Percentiles rank a stretch among this genome's conserved stretches.
Evolutionary conservation across 768 basidiomycete species (phyloP).

Genomic region (Asterophora lycoperdoides): DNA sequence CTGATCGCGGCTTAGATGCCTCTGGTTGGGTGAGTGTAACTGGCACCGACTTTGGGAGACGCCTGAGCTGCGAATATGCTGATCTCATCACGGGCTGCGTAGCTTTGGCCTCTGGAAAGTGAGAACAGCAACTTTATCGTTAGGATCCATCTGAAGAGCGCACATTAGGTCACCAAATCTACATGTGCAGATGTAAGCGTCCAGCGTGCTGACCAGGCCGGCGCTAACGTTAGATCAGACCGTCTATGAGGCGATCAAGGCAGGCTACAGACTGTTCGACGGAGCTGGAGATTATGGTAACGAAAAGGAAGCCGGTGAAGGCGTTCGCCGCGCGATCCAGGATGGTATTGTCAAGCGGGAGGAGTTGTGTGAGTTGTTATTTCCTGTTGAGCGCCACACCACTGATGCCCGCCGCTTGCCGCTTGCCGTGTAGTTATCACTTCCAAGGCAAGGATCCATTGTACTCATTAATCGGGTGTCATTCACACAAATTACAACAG

Average conservation of each 20-base stretch:
- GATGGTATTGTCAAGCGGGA: slow-evolving; percentile 85
- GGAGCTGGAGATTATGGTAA: slow-evolving; percentile 88
- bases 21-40: slow-evolving; percentile 52
- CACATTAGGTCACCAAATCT: slow-evolving; percentile 51
- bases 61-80: neutral
- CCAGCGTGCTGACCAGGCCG: neutral
- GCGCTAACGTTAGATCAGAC: slow-evolving; percentile 34
- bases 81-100: slow-evolving; percentile 4
- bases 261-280: slow-evolving; percentile 83
- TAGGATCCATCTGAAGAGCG: slow-evolving; percentile 39
- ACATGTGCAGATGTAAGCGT: slow-evolving; percentile 54
- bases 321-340: slow-evolving; percentile 69
- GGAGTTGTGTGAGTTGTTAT: slow-evolving; percentile 64
- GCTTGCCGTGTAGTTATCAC: slow-evolving; percentile 56
- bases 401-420: neutral
- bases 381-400: neutral
- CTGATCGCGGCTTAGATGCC: slow-evolving; percentile 50
- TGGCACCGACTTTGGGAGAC: neutral
- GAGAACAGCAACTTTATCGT: slow-evolving; percentile 8
- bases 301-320: slow-evolving; percentile 81
- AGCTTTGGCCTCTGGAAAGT: slow-evolving; percentile 77
- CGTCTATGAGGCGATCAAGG: slow-evolving; percentile 83
- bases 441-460: slow-evolving; percentile 53
- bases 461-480: neutral
- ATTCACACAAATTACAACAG: slow-evolving; percentile 26